A percentile compares a stretch with the other conserved stretches of the same genome.
Evolutionary conservation across 2,329 filamentous ascomycete species (phyloP).

Genomic region (Magnaporthales sp.): DNA sequence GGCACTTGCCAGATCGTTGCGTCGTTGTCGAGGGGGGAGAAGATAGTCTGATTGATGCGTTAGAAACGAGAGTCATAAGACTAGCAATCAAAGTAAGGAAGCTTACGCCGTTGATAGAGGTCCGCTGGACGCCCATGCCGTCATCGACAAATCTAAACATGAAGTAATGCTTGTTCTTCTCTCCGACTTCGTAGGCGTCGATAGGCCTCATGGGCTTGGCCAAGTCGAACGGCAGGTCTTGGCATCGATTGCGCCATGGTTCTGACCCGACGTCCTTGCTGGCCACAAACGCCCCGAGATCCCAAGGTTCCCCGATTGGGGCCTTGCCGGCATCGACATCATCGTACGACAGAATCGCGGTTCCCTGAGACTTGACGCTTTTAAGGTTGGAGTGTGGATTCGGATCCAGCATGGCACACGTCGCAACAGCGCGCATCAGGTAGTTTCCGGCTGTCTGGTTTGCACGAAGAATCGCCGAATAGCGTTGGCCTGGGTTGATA

Average conservation of each 20-base stretch:
- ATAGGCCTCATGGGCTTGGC: conserved; percentile 20
- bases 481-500: conserved; percentile 62
- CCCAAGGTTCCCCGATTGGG: conserved; percentile 16
- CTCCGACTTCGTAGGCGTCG: conserved; percentile 19
- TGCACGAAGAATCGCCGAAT: conserved; percentile 55
- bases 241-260: conserved; percentile 22
- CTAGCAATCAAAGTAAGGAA: neutral
- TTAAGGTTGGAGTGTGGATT: conserved; percentile 11
- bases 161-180: conserved; percentile 22
- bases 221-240: conserved; percentile 25
- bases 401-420: conserved; percentile 4
- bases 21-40: neutral
- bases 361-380: conserved; percentile 17
- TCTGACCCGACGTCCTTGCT: conserved; percentile 19
- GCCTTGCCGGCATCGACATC: conserved; percentile 9
- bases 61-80: neutral
- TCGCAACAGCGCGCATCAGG: conserved; percentile 6
- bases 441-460: conserved; percentile 36
- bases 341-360: conserved; percentile 22
- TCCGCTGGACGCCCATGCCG: conserved; percentile 23
- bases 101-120: conserved; percentile 25
- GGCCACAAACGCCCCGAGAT: conserved; percentile 19
- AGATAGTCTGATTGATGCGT: neutral
- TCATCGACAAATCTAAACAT: conserved; percentile 25
- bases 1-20: conserved; percentile 7